A percentile compares a stretch with the other conserved stretches of the same genome.
phyloP scores from a whole-genome alignment of 306 rosid genomes.

The Malus domestica region DNA sequence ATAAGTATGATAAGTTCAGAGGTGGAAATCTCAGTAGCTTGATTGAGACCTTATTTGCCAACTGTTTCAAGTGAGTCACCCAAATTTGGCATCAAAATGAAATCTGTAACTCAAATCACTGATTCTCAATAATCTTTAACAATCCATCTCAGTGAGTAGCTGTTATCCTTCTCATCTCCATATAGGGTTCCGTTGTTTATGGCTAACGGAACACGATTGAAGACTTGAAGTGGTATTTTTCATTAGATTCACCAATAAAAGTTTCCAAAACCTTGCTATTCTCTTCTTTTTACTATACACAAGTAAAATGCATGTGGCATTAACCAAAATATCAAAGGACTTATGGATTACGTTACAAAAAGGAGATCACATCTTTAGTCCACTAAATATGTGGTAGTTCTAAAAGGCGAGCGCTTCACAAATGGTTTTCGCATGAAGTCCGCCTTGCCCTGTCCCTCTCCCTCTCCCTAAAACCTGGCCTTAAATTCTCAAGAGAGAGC shows the following conservation, averaged over 20 bases:
- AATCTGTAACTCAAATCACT: neutral
- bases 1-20: no score
- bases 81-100: neutral
- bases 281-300: constrained; percentile 56
- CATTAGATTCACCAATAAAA: constrained; percentile 35
- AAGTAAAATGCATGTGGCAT: constrained; percentile 40
- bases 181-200: no score
- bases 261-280: constrained; percentile 30
- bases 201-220: neutral
- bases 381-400: constrained; percentile 10
- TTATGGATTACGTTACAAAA: constrained; percentile 18
- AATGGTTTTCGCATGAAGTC: constrained; percentile 45
- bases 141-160: constrained; percentile 53
- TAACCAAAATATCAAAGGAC: constrained; percentile 17
- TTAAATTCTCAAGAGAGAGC: constrained; percentile 44
- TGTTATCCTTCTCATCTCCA: neutral
- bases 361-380: constrained; percentile 22
- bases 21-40: no score
- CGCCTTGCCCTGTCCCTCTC: constrained; percentile 46
- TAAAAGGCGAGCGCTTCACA: constrained; percentile 27
- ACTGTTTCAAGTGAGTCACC: neutral
- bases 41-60: neutral
- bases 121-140: neutral
- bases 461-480: constrained; percentile 49
- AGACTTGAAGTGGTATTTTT: neutral